phyloP scores from a whole-genome alignment of 495 filamentous ascomycete species.

The Penicillium desertorum region DNA sequence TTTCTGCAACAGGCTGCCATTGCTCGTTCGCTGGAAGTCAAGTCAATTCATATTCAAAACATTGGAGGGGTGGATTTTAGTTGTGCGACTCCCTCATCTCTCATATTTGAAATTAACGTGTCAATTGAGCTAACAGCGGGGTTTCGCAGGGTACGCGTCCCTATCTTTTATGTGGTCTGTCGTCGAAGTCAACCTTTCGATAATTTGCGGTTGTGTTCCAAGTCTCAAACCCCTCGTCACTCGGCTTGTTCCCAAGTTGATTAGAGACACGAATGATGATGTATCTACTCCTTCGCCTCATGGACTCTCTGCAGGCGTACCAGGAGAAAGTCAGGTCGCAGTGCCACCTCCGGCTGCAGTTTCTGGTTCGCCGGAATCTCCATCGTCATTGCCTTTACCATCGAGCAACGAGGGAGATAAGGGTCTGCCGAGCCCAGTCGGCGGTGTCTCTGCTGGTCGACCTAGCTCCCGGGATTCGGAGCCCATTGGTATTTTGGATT shows the following conservation, averaged over 20 bases:
- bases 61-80: constrained; percentile 50
- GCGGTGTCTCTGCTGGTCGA: constrained; percentile 12
- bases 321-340: constrained; percentile 17
- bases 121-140: constrained; percentile 1
- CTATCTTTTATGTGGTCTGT: constrained; percentile 90
- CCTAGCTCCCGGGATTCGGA: constrained; percentile 14
- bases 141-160: constrained; percentile 64
- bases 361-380: constrained; percentile 4
- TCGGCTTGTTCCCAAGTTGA: constrained; percentile 69
- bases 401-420: constrained; percentile 21
- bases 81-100: constrained; percentile 37
- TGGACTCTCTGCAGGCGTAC: constrained; percentile 11
- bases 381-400: constrained; percentile 10
- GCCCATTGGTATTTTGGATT: constrained; percentile 36
- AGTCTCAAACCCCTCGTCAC: constrained; percentile 84
- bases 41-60: constrained; percentile 37
- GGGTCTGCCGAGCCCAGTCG: constrained; percentile 15
- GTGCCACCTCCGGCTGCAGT: constrained; percentile 15
- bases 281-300: constrained; percentile 20
- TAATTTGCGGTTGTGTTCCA: constrained; percentile 85
- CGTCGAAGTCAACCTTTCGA: constrained; percentile 85
- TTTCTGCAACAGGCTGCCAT: constrained; percentile 76
- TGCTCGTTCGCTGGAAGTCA: constrained; percentile 31
- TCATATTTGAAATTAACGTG: background rate
- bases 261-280: constrained; percentile 53